Evolutionary conservation across 2,329 filamentous ascomycete species (phyloP), one percentile per base, ranked within the genome.

Genomic region (Colletotrichum sp.): DNA sequence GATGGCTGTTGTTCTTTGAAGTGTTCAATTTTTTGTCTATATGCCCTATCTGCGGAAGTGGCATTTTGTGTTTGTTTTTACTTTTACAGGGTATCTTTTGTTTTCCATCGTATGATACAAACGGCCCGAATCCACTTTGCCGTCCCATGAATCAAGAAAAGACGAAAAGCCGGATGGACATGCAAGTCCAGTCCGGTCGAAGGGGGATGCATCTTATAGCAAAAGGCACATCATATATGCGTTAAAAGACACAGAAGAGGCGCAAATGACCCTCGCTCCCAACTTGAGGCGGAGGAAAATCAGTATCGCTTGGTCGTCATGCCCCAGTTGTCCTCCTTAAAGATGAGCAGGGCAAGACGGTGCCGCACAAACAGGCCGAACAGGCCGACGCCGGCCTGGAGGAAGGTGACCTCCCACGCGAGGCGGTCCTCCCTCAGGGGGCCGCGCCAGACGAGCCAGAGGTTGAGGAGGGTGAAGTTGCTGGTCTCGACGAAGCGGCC

Each of bases 391-490:
- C 89, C 84, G 18, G 91, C 87, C 87, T 99, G 97, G 84, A 98
- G 90, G n/a, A 86, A 86, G 61, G 97, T 90, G 76, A 99, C 89
- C 83, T 97, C 95, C 81, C 92, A 87, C 30, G 95, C 95, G 69
- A 99, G 88, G 61, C 91, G 90, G 85, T 98, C 94, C 84, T 99
- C 97, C 77, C 94, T 91, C 89, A 98, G 91, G 4, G 97, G 96
- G 0, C 97, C 97, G 83, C 96, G 93, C 95, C 96, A 98, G 67
- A 98, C 95, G 77, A 99, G 88, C 96, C 96, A 99, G 71, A 99
- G 89, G 83, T 99, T 99, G 78, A 99, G 89, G 63, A 99, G 90
- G 10, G 97, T 99, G 77, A 99, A 90, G 84, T 99, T 99, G 78
- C 92, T 95, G 24, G 93, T 96, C 84, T 97, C 94, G 28, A 92